Percentiles rank a stretch among this genome's conserved stretches.
These are phyloP conservation scores for Anaeramoeba flamelloides DNA, from an alignment of 78 protist species.

Conservation along the genomic window DNA sequence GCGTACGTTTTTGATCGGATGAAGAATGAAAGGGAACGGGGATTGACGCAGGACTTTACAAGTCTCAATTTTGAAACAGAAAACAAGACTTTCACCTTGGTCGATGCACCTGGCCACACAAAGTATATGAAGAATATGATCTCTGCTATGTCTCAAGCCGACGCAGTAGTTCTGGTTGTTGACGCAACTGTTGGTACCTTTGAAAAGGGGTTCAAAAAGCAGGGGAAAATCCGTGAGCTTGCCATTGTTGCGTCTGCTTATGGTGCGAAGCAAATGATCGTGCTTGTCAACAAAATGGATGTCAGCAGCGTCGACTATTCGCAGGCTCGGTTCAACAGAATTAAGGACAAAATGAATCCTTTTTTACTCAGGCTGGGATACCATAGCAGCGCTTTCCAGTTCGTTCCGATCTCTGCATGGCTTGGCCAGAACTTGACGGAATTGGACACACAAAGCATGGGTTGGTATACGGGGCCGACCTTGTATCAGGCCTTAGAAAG, in stretches of 20 bases:
- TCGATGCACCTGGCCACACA: constrained; percentile 46
- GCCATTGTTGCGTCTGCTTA: constrained; percentile 85
- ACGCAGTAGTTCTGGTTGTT: constrained; percentile 73
- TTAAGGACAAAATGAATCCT: constrained; percentile 55
- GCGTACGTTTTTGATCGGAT: background rate
- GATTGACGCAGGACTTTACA: background rate
- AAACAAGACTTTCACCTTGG: background rate
- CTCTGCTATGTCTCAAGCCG: constrained; percentile 45
- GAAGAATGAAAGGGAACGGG: background rate
- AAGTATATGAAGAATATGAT: constrained; percentile 92
- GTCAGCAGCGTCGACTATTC: constrained; percentile 58
- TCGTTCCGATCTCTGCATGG: constrained; percentile 86
- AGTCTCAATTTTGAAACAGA: background rate
- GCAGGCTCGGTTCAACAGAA: constrained; percentile 65
- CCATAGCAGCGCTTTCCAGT: constrained; percentile 65
- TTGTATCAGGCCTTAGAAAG: constrained; percentile 47
- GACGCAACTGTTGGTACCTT: constrained; percentile 75
- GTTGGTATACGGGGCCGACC: constrained; percentile 72
- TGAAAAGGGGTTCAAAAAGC: constrained; percentile 84
- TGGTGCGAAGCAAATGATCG: constrained; percentile 86
- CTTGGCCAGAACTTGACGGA: constrained; percentile 89
- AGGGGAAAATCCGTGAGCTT: constrained; percentile 94
- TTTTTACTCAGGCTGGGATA: background rate
- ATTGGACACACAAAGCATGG: constrained; percentile 52
- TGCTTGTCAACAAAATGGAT: constrained; percentile 89